Conservation (phyloP, 164 flowering plant species). For the Houttuynia cordata region DNA sequence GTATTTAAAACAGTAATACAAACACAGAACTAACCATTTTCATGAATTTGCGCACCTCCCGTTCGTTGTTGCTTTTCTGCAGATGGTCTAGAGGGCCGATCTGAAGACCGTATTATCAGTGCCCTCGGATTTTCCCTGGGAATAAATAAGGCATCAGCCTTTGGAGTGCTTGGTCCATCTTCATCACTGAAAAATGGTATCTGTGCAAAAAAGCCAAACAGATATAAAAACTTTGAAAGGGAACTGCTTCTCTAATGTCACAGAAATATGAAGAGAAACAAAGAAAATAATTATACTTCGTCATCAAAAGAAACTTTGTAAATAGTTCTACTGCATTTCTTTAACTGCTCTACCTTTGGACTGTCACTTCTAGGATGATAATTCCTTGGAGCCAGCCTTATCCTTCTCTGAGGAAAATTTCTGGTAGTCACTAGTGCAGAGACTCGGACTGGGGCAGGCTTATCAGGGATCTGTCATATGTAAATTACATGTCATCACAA, state of each 20-base stretch:
- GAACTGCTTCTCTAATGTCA: background rate
- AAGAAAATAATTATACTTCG: too few species aligned
- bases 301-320: too few species aligned
- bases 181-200: conserved; percentile 84
- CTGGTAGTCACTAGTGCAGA: conserved; percentile 80
- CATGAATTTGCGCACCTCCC: conserved; percentile 30
- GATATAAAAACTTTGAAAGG: background rate
- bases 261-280: too few species aligned
- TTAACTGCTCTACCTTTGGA: conserved; percentile 45
- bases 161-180: conserved; percentile 83
- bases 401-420: conserved; percentile 75
- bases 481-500: background rate
- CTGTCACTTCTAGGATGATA: conserved; percentile 69
- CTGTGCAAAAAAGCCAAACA: conserved; percentile 25
- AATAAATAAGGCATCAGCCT: conserved; percentile 90
- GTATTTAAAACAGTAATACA: too few species aligned
- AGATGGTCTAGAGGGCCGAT: conserved; percentile 42
- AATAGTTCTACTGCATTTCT: too few species aligned
- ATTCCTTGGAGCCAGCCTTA: conserved; percentile 73
- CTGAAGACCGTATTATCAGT: conserved; percentile 64
- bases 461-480: conserved; percentile 56
- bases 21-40: conserved; percentile 38
- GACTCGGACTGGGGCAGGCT: conserved; percentile 69
- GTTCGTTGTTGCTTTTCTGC: conserved; percentile 33
- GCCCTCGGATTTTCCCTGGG: conserved; percentile 97